Conservation (phyloP, 1,139 yeast genomes). For the Kodamaea alishanica region DNA sequence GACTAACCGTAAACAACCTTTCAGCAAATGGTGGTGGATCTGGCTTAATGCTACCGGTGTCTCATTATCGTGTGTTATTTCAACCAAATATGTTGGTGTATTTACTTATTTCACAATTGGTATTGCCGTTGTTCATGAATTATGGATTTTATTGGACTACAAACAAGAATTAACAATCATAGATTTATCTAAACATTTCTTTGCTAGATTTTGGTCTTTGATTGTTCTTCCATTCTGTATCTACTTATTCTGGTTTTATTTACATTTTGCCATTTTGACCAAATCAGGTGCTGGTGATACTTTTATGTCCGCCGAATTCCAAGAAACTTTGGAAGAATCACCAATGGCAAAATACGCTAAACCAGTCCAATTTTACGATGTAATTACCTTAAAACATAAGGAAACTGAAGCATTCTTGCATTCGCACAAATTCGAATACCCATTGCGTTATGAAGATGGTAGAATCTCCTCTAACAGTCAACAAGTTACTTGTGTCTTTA, state of each 20-base stretch:
- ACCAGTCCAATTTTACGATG: constrained; percentile 70
- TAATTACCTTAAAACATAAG: constrained; percentile 71
- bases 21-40: constrained; percentile 71
- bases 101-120: constrained; percentile 89
- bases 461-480: constrained; percentile 94
- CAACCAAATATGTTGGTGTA: constrained; percentile 93
- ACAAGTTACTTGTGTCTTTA: constrained; percentile 74
- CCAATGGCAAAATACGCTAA: constrained; percentile 69
- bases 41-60: constrained; percentile 87
- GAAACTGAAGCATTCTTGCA: constrained; percentile 75
- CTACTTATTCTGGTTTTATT: constrained; percentile 89
- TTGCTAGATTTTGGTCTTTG: constrained; percentile 70
- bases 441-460: constrained; percentile 93
- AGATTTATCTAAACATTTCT: constrained; percentile 63
- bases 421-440: constrained; percentile 72
- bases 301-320: constrained; percentile 91
- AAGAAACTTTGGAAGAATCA: constrained; percentile 84
- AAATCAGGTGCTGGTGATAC: constrained; percentile 95
- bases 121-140: constrained; percentile 74
- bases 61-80: constrained; percentile 81
- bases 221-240: constrained; percentile 77
- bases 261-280: constrained; percentile 76
- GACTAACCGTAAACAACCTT: constrained; percentile 66
- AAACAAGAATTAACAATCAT: constrained; percentile 62
- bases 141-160: constrained; percentile 81